phyloP scores from a whole-genome alignment of 1,284 basidiomycete species.

The Bothia castanella region DNA sequence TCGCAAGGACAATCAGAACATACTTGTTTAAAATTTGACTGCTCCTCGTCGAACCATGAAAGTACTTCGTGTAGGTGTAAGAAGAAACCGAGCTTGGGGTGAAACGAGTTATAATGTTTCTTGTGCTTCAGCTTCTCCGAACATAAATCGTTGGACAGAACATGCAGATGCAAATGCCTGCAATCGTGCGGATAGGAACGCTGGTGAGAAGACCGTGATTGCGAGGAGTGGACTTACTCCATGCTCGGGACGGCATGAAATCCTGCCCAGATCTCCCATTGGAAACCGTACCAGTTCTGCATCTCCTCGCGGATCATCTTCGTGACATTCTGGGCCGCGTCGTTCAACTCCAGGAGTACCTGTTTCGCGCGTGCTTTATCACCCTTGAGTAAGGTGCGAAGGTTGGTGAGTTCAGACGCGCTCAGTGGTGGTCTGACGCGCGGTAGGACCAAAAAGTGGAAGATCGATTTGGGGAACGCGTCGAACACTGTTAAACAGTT shows the following conservation, averaged over 20 bases:
- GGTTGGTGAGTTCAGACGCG: slow-evolving; percentile 46
- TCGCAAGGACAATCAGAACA: slow-evolving; percentile 20
- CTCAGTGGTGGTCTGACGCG: slow-evolving; percentile 41
- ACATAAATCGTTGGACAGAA: slow-evolving; percentile 81
- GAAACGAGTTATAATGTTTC: slow-evolving; percentile 94
- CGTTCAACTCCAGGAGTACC: slow-evolving; percentile 54
- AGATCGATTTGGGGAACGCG: slow-evolving; percentile 80
- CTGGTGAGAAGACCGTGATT: neutral
- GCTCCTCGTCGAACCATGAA: slow-evolving; percentile 65
- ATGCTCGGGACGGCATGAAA: slow-evolving; percentile 86
- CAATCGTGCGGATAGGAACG: neutral
- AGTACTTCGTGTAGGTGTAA: slow-evolving; percentile 73
- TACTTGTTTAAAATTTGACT: slow-evolving; percentile 52
- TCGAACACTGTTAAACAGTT: slow-evolving; percentile 78
- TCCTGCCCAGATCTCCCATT: slow-evolving; percentile 78
- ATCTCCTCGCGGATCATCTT: slow-evolving; percentile 78
- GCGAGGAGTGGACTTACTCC: slow-evolving; percentile 45
- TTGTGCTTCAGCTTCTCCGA: slow-evolving; percentile 80
- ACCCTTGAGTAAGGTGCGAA: slow-evolving; percentile 58
- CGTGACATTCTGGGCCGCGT: slow-evolving; percentile 53
- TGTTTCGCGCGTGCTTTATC: slow-evolving; percentile 51
- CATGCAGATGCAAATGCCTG: slow-evolving; percentile 85
- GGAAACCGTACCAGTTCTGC: slow-evolving; percentile 70
- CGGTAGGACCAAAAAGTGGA: slow-evolving; percentile 80
- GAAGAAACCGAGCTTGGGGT: slow-evolving; percentile 85